phyloP scores from a whole-genome alignment of 208 protist species.

The Leishmania gerbilli region DNA sequence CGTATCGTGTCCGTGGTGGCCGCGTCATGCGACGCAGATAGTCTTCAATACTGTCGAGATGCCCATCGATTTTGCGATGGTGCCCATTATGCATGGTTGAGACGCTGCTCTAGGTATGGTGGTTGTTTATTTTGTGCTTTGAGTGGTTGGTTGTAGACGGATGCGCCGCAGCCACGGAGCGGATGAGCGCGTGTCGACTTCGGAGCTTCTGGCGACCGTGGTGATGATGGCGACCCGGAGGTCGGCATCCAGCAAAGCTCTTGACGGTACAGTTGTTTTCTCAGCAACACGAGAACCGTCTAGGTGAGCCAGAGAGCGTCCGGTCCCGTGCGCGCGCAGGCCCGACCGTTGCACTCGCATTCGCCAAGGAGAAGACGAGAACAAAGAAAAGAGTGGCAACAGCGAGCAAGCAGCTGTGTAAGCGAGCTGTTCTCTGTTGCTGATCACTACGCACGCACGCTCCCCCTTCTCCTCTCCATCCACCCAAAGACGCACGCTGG shows the following conservation, averaged over 20 bases:
- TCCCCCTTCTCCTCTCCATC: neutral
- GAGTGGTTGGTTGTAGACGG: neutral
- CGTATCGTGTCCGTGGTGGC: constrained; percentile 10
- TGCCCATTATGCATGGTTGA: constrained; percentile 13
- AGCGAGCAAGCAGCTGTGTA: neutral
- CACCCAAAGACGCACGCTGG: neutral
- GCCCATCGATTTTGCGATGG: constrained; percentile 19
- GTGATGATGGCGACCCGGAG: neutral
- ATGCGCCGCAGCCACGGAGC: neutral
- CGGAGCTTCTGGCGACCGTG: neutral
- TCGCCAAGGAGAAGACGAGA: neutral
- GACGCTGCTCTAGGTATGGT: neutral
- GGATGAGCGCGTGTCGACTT: neutral
- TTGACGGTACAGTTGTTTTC: neutral
- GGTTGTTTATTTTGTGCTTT: neutral
- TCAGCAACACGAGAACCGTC: neutral
- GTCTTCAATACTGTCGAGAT: constrained; percentile 28
- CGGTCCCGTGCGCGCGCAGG: neutral
- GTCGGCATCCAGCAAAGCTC: neutral
- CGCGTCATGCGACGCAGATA: constrained; percentile 28
- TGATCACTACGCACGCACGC: neutral
- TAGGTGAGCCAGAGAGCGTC: neutral
- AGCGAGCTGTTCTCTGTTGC: neutral
- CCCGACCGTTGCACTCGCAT: neutral
- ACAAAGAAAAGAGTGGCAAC: neutral